phyloP scores from a whole-genome alignment of 371 early-diverging fungal species.

The Mortierella sp. region DNA sequence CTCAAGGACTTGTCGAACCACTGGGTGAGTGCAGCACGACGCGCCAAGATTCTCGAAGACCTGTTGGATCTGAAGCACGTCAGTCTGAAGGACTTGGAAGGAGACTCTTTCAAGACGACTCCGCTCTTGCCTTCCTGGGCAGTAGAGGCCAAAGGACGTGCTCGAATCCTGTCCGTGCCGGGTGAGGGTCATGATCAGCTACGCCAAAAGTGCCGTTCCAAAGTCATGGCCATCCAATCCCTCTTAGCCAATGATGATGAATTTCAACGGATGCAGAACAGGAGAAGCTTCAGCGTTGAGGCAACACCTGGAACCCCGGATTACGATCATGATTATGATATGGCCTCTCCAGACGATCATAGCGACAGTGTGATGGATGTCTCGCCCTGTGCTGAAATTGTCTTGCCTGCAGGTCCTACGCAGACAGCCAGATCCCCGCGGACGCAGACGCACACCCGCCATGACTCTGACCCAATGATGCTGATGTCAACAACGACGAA shows the following conservation, averaged over 20 bases:
- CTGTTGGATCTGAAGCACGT: constrained; percentile 49
- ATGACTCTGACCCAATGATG: constrained; percentile 32
- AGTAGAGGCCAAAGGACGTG: constrained; percentile 7
- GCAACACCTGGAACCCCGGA: not conserved
- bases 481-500: constrained; percentile 16
- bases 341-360: not conserved
- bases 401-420: too few relatives aligned
- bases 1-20: constrained; percentile 42
- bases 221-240: constrained; percentile 51
- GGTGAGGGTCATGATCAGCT: constrained; percentile 35
- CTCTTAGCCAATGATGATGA: constrained; percentile 48
- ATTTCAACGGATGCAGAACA: constrained; percentile 22
- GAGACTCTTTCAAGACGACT: constrained; percentile 31
- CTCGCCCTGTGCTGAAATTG: too few relatives aligned
- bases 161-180: constrained; percentile 10
- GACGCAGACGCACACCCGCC: not conserved
- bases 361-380: constrained; percentile 3
- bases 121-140: constrained; percentile 35
- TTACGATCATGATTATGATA: not conserved
- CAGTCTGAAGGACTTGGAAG: constrained; percentile 41
- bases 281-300: not conserved
- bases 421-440: not conserved
- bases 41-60: constrained; percentile 50
- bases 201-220: constrained; percentile 48
- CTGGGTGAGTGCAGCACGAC: constrained; percentile 44